A percentile compares a stretch with the other conserved stretches of the same genome.
Evolutionary conservation across 441 rosid species (phyloP).

Genomic region (Adansonia gregorii): DNA sequence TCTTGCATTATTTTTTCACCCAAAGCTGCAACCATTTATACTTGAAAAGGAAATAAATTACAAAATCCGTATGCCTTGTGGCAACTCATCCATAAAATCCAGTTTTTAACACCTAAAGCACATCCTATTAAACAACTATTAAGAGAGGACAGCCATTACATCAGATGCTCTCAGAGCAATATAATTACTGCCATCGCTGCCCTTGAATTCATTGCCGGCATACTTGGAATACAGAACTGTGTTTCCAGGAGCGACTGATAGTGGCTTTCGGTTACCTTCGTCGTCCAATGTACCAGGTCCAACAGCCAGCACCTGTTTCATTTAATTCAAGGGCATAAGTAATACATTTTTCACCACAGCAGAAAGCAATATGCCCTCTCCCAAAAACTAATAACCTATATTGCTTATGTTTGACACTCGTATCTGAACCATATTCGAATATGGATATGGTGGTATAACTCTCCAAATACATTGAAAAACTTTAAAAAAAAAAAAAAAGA

Average conservation of each 20-base stretch:
- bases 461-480: too few relatives aligned
- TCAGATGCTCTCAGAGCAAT: conserved; percentile 83
- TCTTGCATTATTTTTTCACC: neutral
- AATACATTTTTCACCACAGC: neutral
- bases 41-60: neutral
- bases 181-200: conserved; percentile 75
- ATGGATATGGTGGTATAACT: too few relatives aligned
- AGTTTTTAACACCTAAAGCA: neutral
- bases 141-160: conserved; percentile 86
- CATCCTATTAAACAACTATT: conserved; percentile 33
- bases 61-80: conserved; percentile 15
- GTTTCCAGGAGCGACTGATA: conserved; percentile 61
- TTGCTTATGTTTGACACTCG: too few relatives aligned
- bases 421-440: too few relatives aligned
- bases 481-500: too few relatives aligned
- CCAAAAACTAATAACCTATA: neutral
- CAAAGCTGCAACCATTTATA: neutral
- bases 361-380: neutral
- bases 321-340: neutral
- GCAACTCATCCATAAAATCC: conserved; percentile 13
- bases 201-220: conserved; percentile 90
- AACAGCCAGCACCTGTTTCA: conserved; percentile 73
- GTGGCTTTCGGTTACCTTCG: conserved; percentile 63
- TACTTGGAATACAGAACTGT: conserved; percentile 88
- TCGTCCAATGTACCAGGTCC: conserved; percentile 86